Conservation (phyloP, 306 rosid genomes). For the Prunus fruticosa region DNA sequence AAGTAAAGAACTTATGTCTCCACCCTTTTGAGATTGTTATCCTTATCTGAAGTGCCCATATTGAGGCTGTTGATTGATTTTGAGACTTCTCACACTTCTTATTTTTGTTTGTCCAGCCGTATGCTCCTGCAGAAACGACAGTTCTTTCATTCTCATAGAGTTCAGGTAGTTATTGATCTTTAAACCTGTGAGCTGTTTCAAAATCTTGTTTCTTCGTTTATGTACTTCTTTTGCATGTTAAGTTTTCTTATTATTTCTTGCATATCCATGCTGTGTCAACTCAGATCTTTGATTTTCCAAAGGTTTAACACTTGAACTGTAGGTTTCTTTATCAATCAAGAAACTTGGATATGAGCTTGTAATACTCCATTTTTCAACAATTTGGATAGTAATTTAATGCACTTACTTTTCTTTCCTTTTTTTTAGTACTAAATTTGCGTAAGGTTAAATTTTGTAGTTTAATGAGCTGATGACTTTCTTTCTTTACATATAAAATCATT, state of each 20-base stretch:
- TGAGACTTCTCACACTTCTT: constrained; percentile 10
- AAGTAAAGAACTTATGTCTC: neutral
- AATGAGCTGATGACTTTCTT: neutral
- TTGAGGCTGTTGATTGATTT: constrained; percentile 23
- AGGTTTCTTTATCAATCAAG: no score
- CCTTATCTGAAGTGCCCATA: neutral
- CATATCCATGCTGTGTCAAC: neutral
- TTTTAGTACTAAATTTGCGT: neutral
- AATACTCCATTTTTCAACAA: neutral
- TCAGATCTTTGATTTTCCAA: neutral
- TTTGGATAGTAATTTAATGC: neutral
- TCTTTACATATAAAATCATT: neutral
- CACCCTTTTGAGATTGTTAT: neutral
- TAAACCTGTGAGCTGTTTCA: constrained; percentile 14
- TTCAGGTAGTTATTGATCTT: constrained; percentile 66
- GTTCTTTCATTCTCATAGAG: constrained; percentile 98
- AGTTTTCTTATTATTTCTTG: neutral
- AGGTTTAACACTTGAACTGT: neutral
- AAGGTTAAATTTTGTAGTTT: neutral
- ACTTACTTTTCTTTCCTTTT: neutral
- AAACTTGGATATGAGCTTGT: neutral
- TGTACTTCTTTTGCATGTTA: constrained; percentile 15
- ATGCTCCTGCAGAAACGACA: constrained; percentile 90
- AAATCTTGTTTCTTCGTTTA: constrained; percentile 14
- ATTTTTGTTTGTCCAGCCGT: constrained; percentile 55